Conservation (phyloP, 768 basidiomycete genomes). For the Crassisporium funariophilum region DNA sequence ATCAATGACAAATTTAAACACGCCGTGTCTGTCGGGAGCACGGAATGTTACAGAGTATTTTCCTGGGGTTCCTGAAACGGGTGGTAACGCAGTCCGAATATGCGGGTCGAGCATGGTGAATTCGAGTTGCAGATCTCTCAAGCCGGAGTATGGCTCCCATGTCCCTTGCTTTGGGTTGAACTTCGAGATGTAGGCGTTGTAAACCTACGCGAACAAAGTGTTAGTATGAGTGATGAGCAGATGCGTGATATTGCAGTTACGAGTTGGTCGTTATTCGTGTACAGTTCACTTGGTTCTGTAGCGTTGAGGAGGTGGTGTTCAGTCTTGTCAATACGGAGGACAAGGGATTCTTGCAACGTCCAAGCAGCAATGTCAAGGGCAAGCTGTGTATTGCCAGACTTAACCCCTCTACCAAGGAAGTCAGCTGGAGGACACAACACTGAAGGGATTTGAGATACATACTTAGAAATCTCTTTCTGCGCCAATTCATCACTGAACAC, state of each 20-base stretch:
- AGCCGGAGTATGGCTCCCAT: conserved; percentile 75
- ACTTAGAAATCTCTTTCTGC: conserved; percentile 62
- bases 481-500: conserved; percentile 79
- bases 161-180: conserved; percentile 53
- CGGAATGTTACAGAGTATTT: conserved; percentile 84
- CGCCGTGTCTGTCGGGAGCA: conserved; percentile 93
- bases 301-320: conserved; percentile 74
- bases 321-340: conserved; percentile 74
- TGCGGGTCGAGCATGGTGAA: conserved; percentile 99
- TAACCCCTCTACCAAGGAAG: conserved; percentile 45
- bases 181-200: conserved; percentile 69
- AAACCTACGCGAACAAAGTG: conserved; percentile 53
- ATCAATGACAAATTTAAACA: conserved; percentile 95
- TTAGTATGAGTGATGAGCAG: conserved; percentile 6
- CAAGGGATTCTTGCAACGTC: conserved; percentile 87
- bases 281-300: conserved; percentile 63
- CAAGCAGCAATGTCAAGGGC: conserved; percentile 77
- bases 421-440: background rate
- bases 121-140: conserved; percentile 86
- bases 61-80: conserved; percentile 58
- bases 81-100: conserved; percentile 74
- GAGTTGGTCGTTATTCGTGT: conserved; percentile 85
- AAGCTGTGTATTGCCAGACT: conserved; percentile 78
- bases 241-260: conserved; percentile 45
- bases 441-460: conserved; percentile 29